Conservation (phyloP, 768 basidiomycete species). For the Amanita pallidorosea region DNA sequence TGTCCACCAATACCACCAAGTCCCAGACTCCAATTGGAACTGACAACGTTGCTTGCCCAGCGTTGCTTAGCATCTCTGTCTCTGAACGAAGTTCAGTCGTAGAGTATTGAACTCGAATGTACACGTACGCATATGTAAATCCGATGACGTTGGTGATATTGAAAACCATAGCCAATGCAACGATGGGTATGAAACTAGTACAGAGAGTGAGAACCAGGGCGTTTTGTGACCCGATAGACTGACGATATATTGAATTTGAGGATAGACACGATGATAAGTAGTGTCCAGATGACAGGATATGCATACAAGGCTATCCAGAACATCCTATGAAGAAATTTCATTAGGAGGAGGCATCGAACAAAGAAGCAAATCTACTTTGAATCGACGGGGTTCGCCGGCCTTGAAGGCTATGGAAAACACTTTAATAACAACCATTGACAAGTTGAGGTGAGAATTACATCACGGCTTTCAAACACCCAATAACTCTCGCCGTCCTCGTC, state of each 20-base stretch:
- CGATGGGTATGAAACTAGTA: constrained; percentile 85
- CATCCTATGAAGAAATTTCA: constrained; percentile 45
- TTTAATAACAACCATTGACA: constrained; percentile 5
- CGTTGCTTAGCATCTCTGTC: constrained; percentile 90
- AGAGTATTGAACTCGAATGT: background rate
- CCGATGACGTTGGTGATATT: constrained; percentile 94
- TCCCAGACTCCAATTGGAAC: constrained; percentile 62
- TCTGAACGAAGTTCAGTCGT: constrained; percentile 23
- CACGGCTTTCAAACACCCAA: constrained; percentile 97
- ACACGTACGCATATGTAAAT: constrained; percentile 84
- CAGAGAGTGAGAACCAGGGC: background rate
- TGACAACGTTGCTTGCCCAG: constrained; percentile 72
- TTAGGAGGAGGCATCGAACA: background rate
- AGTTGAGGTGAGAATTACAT: constrained; percentile 42
- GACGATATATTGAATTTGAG: constrained; percentile 46
- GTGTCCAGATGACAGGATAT: constrained; percentile 83
- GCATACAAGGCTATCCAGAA: constrained; percentile 90
- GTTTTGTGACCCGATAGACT: background rate
- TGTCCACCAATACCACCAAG: constrained; percentile 80
- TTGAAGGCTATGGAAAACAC: constrained; percentile 52
- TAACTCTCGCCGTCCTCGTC: constrained; percentile 93
- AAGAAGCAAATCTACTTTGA: constrained; percentile 47
- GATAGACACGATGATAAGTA: constrained; percentile 80
- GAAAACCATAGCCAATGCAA: constrained; percentile 89
- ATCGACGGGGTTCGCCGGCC: constrained; percentile 82